Evolutionary conservation across 805 yeast species (phyloP), one percentile per base, ranked within the genome.

Genomic region (Candida loeiensis): DNA sequence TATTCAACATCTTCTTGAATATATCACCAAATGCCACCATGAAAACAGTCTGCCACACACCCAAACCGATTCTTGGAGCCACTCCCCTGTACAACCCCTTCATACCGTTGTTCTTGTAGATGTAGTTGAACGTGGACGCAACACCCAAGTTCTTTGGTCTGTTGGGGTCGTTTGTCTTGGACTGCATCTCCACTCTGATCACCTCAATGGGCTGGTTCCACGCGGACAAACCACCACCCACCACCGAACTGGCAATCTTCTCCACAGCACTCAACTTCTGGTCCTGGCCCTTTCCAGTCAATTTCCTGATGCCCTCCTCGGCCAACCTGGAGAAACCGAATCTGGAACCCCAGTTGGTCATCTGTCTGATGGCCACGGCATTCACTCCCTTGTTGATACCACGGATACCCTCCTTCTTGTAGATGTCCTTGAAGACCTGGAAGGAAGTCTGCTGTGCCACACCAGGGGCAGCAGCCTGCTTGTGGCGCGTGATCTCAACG

Each of bases 151-250:
- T 90, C 69, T 86, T 84, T 44, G 98, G 99, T 68, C 97, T 83
- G 61, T 88, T 88, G 52, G 97, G 96, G 67, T 91, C 98, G 36
- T 64, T 70, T n/a, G 90, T 88, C 71, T 85, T 84, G 42, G 95
- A 84, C 70, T 93, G 99, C 97, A 93, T 89, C 69, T 93, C 99
- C 14, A 93, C 95, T 65, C 99, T 80, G 50, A 90, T 85, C 40
- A 93, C 99, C 69, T 93, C 99, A 56, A 93, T 89, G 28, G 98
- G 99, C 70, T 93, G 99, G 68, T 93, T 93, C 98, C 99, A 93
- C 13, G 98, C 96, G 44, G 91, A 80, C 49, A 93, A 77, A 49
- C 96, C 97, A 70, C 99, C 99, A 77, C 99, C 99, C 46, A 93
- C 69, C 7, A 85, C 86, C 13, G 95, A 80, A 4, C 95, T 88